Evolutionary conservation across 495 filamentous ascomycete genomes (phyloP), one percentile per base, ranked within the genome.

Genomic region (Lineolata rhizophorae): DNA sequence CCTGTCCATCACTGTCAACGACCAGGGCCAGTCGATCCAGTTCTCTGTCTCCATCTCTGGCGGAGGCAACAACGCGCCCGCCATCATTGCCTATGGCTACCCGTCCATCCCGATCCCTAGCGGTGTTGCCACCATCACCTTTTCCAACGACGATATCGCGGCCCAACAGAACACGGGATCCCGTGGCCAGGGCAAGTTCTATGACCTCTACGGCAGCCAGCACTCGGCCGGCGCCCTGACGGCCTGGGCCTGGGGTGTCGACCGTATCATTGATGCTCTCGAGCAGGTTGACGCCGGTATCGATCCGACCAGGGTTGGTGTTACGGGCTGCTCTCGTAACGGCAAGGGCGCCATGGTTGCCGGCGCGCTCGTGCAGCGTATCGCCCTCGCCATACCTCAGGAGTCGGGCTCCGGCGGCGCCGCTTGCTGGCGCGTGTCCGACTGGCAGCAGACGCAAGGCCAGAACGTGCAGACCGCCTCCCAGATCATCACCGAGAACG

Each of bases 311-410:
- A 37, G 42, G 1, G 21, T 62, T 9, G 57, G 45, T 21, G 56
- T 64, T 2, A 62, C 60, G 12, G 60, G 60, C 10, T 64, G 60
- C 38, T 60, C 58, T 18, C 47, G 60, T 27, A 58, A 64, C 38
- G 60, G 60, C 4, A 64, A 64, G 39, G 60, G 60, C 14, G 60
- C 60, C 9, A 30, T 62, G n/a, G 47, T 62, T 8, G 56, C 57
- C 3, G 57, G 51, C 4, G 60, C 60, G 18, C 53, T 62, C 38
- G 60, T 60, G 22, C 26, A 38, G 9, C 56, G 60, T 10, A 53
- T 64, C 34, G 49, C 44, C 8, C 43, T 63, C 13, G 51, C 49
- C 12, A 47, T 63, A 32, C 55, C 60, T 4, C 60, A 64, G 39
- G 60, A 64, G 44, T 52, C 47, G 14, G 60, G 60, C 18, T 53